Evolutionary conservation across 768 basidiomycete species (phyloP).

Genomic region (Coprinellus micaceus): DNA sequence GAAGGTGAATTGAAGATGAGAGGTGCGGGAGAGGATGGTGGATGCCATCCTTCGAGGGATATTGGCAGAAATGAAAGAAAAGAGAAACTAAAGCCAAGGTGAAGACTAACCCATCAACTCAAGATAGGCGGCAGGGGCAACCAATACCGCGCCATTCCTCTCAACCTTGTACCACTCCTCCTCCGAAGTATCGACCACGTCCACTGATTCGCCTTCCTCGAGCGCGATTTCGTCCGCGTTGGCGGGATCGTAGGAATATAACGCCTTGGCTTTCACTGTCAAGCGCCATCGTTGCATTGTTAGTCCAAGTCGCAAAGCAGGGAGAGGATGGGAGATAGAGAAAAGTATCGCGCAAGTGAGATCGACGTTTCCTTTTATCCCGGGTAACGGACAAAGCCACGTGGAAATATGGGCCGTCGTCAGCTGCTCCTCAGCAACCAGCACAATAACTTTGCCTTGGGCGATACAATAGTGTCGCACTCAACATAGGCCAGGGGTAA

Average conservation of each 20-base stretch:
- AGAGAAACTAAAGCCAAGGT: slow-evolving; percentile 19
- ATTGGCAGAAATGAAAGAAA: slow-evolving; percentile 2
- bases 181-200: slow-evolving; percentile 80
- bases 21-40: slow-evolving; percentile 44
- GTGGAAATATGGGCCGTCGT: no score
- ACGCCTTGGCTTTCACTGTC: slow-evolving; percentile 67
- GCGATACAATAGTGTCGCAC: background rate
- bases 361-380: no score
- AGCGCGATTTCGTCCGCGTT: slow-evolving; percentile 85
- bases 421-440: no score
- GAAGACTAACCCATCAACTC: slow-evolving; percentile 86
- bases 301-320: background rate
- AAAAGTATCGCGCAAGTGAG: no score
- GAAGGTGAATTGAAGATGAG: background rate
- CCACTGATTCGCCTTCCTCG: slow-evolving; percentile 71
- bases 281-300: background rate
- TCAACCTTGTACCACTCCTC: slow-evolving; percentile 97
- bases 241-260: slow-evolving; percentile 71
- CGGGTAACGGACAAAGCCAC: no score
- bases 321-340: background rate
- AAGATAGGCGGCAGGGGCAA: slow-evolving; percentile 90
- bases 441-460: no score
- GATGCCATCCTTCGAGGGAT: slow-evolving; percentile 36
- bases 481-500: background rate
- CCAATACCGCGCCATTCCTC: slow-evolving; percentile 76